phyloP scores from a whole-genome alignment of 129 eudicot species.

The Smallanthus sonchifolius region DNA sequence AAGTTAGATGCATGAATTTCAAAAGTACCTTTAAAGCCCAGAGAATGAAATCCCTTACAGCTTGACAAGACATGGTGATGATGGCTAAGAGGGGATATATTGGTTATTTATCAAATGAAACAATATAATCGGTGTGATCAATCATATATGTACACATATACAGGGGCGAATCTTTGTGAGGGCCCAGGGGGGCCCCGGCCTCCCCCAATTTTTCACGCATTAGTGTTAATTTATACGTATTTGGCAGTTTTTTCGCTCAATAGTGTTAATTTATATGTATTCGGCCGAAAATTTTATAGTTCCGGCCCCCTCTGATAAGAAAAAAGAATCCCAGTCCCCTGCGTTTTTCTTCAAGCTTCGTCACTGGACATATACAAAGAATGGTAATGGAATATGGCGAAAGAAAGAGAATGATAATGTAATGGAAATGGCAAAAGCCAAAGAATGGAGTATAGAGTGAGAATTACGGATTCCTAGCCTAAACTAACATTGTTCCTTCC shows the following conservation, averaged over 20 bases:
- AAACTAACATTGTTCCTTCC: slow-evolving; percentile 7
- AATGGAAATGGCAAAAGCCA: slow-evolving; percentile 3
- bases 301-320: too few species aligned
- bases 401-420: neutral
- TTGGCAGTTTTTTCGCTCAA: too few species aligned
- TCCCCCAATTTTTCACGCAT: too few species aligned
- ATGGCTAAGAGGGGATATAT: neutral
- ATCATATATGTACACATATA: too few species aligned
- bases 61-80: slow-evolving; percentile 19
- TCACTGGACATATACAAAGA: neutral
- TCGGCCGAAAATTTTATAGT: too few species aligned
- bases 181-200: too few species aligned
- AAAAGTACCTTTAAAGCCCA: slow-evolving; percentile 19
- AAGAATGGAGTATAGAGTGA: slow-evolving; percentile 19
- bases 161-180: too few species aligned
- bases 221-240: too few species aligned
- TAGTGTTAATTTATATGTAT: too few species aligned
- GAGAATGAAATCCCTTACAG: slow-evolving; percentile 4
- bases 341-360: too few species aligned
- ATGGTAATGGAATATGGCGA: neutral
- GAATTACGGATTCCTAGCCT: neutral
- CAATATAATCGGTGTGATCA: neutral
- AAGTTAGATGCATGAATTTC: neutral
- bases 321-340: too few species aligned
- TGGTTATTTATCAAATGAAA: neutral